Evolutionary conservation across 2,329 filamentous ascomycete species (phyloP).

Genomic region (Ophiobolus disseminans): DNA sequence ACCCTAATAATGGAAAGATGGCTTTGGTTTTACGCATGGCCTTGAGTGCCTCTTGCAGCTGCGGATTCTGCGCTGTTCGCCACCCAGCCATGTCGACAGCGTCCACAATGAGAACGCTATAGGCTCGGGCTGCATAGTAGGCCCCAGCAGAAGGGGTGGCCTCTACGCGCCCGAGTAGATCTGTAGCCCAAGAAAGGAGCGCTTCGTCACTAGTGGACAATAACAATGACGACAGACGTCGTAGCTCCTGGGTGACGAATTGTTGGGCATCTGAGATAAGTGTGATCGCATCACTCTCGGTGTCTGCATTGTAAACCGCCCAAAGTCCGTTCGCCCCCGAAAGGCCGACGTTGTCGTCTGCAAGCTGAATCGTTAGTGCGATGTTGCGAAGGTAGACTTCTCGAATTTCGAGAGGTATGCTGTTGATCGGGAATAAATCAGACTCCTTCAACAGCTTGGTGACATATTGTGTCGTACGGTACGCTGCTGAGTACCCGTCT

Average conservation of each 20-base stretch:
- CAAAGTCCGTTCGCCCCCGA: constrained; percentile 63
- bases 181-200: constrained; percentile 34
- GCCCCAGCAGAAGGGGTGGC: constrained; percentile 30
- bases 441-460: constrained; percentile 62
- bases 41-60: constrained; percentile 48
- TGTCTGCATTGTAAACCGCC: constrained; percentile 54
- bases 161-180: constrained; percentile 31
- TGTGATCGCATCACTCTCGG: constrained; percentile 61
- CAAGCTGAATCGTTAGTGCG: constrained; percentile 62
- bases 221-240: constrained; percentile 20
- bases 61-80: constrained; percentile 42
- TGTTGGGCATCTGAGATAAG: constrained; percentile 60
- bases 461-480: constrained; percentile 77
- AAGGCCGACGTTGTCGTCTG: constrained; percentile 67
- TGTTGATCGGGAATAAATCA: constrained; percentile 46
- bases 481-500: constrained; percentile 73
- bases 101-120: constrained; percentile 46
- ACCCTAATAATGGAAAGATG: constrained; percentile 55
- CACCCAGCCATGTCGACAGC: constrained; percentile 53
- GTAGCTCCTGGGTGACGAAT: constrained; percentile 55
- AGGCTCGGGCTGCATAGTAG: constrained; percentile 54
- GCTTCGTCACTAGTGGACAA: constrained; percentile 23
- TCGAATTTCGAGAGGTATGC: constrained; percentile 28
- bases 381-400: constrained; percentile 56
- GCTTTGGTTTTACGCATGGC: constrained; percentile 46